A percentile compares a stretch with the other conserved stretches of the same genome.
These are phyloP conservation scores for Amniculicola lignicola DNA, from an alignment of 495 filamentous ascomycete genomes.

Conservation along the genomic window DNA sequence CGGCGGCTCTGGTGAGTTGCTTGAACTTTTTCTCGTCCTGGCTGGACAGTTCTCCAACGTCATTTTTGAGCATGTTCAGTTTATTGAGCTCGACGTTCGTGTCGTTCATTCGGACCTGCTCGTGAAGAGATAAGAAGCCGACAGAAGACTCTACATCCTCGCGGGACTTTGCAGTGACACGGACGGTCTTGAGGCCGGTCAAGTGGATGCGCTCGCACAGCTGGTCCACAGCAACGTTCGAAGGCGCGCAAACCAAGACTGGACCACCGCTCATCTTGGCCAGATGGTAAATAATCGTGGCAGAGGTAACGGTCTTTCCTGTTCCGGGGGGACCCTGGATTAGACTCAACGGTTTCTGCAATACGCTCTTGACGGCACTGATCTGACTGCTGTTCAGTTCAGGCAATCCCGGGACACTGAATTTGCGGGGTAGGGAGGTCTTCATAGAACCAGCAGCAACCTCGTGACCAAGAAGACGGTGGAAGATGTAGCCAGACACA, in stretches of 20 bases:
- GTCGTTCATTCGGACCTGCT: slow-evolving; percentile 96
- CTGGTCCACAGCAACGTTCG: slow-evolving; percentile 98
- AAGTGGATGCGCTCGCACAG: slow-evolving; percentile 96
- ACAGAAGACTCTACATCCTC: slow-evolving; percentile 98
- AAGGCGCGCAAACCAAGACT: slow-evolving; percentile 94
- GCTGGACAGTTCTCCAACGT: slow-evolving; percentile 87
- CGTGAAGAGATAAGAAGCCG: slow-evolving; percentile 88
- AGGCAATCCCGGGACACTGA: slow-evolving; percentile 90
- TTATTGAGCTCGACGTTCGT: slow-evolving; percentile 91
- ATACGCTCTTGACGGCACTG: slow-evolving; percentile 90
- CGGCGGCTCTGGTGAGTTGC: slow-evolving; percentile 85
- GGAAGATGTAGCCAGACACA: slow-evolving; percentile 98
- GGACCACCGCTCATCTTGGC: slow-evolving; percentile 93
- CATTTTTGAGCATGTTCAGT: slow-evolving; percentile 84
- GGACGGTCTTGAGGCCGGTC: slow-evolving; percentile 94
- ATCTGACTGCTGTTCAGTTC: slow-evolving; percentile 97
- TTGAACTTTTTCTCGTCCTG: slow-evolving; percentile 99
- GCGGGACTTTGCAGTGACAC: slow-evolving; percentile 94
- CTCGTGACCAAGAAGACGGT: slow-evolving; percentile 93
- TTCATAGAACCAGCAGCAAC: slow-evolving; percentile 96
- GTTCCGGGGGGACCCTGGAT: slow-evolving; percentile 98
- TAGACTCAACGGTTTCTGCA: slow-evolving; percentile 87
- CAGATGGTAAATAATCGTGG: slow-evolving; percentile 97
- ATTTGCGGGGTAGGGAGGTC: slow-evolving; percentile 92
- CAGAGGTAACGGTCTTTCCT: slow-evolving; percentile 98